phyloP scores from a whole-genome alignment of 1,284 basidiomycete genomes.

The Rhodotorula sp. region DNA sequence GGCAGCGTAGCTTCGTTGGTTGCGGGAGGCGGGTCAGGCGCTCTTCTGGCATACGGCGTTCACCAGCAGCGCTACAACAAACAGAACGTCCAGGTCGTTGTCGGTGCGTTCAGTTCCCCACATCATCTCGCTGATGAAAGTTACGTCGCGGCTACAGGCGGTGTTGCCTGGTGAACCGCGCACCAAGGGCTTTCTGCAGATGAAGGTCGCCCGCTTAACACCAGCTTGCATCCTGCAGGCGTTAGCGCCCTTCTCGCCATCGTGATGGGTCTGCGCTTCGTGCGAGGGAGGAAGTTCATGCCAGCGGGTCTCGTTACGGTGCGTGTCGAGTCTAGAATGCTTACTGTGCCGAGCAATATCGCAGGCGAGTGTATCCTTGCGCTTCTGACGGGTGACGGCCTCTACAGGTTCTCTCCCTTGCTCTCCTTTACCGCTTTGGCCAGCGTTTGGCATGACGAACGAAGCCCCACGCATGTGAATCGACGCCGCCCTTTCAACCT shows the following conservation, averaged over 20 bases:
- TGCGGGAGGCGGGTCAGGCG: conserved; percentile 20
- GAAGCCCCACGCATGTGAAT: no score
- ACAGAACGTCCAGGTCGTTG: conserved; percentile 10
- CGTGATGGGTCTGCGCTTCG: conserved; percentile 27
- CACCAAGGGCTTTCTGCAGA: no score
- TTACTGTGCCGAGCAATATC: no score
- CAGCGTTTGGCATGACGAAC: conserved; percentile 4
- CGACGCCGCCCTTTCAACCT: no score
- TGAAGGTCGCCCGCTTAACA: no score
- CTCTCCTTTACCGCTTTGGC: conserved; percentile 15
- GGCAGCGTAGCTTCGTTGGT: conserved; percentile 24
- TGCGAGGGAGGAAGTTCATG: conserved; percentile 27
- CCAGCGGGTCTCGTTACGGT: conserved; percentile 34
- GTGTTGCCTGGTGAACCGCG: no score
- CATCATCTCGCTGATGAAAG: not conserved
- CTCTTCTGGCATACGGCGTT: conserved; percentile 18
- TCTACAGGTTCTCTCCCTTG: conserved; percentile 10
- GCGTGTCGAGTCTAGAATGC: not conserved
- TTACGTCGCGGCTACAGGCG: not conserved
- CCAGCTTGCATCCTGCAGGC: not conserved
- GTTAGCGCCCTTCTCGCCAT: conserved; percentile 16
- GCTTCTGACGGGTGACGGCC: no score
- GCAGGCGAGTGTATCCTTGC: no score
- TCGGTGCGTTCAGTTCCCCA: conserved; percentile 9
- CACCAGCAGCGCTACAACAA: not conserved